A percentile compares a stretch with the other conserved stretches of the same genome.
These are phyloP conservation scores for Fremontodendron californicum DNA, from an alignment of 345 rosid species.

Conservation along the genomic window DNA sequence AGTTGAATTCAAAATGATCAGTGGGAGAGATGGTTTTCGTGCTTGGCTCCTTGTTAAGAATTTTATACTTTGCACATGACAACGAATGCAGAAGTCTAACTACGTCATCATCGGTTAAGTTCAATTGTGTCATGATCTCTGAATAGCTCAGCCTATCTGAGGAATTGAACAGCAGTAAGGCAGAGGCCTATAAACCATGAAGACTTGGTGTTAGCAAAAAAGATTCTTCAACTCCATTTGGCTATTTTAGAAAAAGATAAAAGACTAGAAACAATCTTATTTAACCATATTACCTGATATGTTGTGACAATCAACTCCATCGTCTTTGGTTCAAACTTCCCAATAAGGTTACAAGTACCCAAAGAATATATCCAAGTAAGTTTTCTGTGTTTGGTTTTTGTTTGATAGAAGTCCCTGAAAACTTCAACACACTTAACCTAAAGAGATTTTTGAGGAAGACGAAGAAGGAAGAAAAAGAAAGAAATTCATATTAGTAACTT, in stretches of 20 bases:
- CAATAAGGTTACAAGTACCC: conserved; percentile 57
- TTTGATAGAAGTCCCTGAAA: conserved; percentile 61
- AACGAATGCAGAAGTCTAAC: conserved; percentile 58
- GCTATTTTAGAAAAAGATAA: not conserved
- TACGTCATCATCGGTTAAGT: conserved; percentile 53
- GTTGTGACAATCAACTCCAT: conserved; percentile 66
- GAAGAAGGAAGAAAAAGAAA: not conserved
- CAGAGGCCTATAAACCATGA: conserved; percentile 46
- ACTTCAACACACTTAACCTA: conserved; percentile 61
- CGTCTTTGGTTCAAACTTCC: conserved; percentile 56
- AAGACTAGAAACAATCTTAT: not conserved
- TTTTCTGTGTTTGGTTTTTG: conserved; percentile 54
- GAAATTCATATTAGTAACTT: not conserved
- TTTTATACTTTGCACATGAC: conserved; percentile 47
- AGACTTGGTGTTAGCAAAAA: conserved; percentile 4
- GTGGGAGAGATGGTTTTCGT: conserved; percentile 37
- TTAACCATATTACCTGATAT: conserved; percentile 41
- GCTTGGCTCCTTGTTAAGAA: conserved; percentile 45
- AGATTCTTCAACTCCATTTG: not conserved
- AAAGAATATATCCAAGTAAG: conserved; percentile 69
- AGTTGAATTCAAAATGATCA: conserved; percentile 42
- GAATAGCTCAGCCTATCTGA: conserved; percentile 58
- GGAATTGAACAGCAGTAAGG: conserved; percentile 54
- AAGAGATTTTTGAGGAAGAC: not conserved
- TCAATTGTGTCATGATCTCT: conserved; percentile 61